Evolutionary conservation across 495 filamentous ascomycete species (phyloP), one percentile per base, ranked within the genome.

Genomic region (Xylaria flabelliformis): DNA sequence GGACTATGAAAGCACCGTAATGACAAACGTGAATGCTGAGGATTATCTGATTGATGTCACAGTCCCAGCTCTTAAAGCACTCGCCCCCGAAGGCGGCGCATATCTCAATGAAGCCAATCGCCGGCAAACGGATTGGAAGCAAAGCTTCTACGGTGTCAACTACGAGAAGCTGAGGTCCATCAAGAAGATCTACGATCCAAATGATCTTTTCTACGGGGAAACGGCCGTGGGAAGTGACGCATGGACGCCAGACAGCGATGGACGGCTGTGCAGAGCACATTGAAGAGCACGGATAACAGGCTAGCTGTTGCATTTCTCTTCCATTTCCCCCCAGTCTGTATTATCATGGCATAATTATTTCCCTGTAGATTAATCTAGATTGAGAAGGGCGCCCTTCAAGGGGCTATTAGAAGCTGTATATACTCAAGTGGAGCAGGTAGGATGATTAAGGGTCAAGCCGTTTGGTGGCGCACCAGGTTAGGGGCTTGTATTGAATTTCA

Each of bases 111-210:
- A 88, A 76, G 85, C 80, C 12, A 72, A 83, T 68, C 80, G 74
- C 76, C 78, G 73, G 24, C 83, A 90, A 75, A 83, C 83, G 0
- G 69, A 87, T 66, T 91, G 80, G 75, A 79, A 90, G 74, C 21
- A 77, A 34, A 80, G 65, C 5, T 90, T 89, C 72, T 90, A 85
- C 46, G 88, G 88, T 0, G 21, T n/a, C 19, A 83, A 83, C 44
- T 90, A 88, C 69, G 44, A 66, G 0, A 76, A 71, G 0, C 76
- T 90, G 24, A 64, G 79, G 34, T 26, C 66, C 10, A 82, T 89
- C 63, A 90, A 91, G 84, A 74, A 77, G 59, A 83, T 79, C 68
- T 86, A 83, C 48, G 88, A 91, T 70, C 88, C 88, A 0, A 78
- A 79, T 12, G 74, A 77, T 46, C 73, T 88, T 36, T 89, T 90